Evolutionary conservation across 768 basidiomycete species (phyloP).

Genomic region (Suillus ampliporus): DNA sequence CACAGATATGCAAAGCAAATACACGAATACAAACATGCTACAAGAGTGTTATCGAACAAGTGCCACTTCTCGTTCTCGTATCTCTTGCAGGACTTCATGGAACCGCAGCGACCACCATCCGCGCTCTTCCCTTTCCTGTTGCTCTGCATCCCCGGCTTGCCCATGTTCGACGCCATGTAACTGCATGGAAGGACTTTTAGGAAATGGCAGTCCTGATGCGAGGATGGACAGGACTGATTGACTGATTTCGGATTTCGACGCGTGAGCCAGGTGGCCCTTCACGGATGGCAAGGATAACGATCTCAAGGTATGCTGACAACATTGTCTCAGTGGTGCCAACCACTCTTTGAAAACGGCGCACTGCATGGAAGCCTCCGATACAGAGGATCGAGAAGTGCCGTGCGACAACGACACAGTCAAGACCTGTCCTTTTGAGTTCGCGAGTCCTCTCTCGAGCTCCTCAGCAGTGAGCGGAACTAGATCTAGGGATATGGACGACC

Average conservation of each 20-base stretch:
- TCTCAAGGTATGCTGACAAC: constrained; percentile 52
- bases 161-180: constrained; percentile 43
- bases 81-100: constrained; percentile 63
- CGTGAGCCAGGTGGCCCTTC: constrained; percentile 32
- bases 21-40: background rate
- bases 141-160: constrained; percentile 30
- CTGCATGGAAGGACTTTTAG: constrained; percentile 76
- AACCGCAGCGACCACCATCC: constrained; percentile 78
- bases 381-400: constrained; percentile 1
- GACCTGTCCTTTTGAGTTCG: constrained; percentile 39
- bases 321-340: constrained; percentile 59
- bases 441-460: constrained; percentile 45
- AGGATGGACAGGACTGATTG: constrained; percentile 46
- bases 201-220: constrained; percentile 58
- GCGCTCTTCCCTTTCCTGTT: constrained; percentile 67
- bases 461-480: constrained; percentile 51
- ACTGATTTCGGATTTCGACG: constrained; percentile 36
- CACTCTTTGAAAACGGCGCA: constrained; percentile 34
- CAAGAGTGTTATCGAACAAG: background rate
- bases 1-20: constrained; percentile 6
- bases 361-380: background rate
- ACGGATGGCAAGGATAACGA: constrained; percentile 43
- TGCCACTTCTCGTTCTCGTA: constrained; percentile 41
- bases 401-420: constrained; percentile 43
- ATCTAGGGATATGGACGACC: constrained; percentile 50